Conservation (phyloP, 768 basidiomycete species). For the Phanerodontia chrysosporium region DNA sequence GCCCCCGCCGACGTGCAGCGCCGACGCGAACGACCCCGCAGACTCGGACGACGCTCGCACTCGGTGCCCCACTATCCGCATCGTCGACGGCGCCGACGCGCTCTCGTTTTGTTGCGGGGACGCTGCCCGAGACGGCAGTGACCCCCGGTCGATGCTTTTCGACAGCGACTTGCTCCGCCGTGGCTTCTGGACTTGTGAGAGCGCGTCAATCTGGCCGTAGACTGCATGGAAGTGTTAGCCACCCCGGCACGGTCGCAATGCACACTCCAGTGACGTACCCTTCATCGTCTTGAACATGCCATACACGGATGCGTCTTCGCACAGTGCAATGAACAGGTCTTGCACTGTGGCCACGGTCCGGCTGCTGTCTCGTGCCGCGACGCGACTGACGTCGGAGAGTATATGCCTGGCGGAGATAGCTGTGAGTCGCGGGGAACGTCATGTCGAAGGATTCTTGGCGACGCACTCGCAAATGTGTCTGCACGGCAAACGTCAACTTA, state of each 20-base stretch:
- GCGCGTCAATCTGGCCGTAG: slow-evolving; percentile 71
- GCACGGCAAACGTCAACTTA: slow-evolving; percentile 7
- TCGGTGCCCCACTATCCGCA: slow-evolving; percentile 3
- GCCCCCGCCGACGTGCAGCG: slow-evolving; percentile 13
- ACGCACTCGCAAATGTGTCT: slow-evolving; percentile 89
- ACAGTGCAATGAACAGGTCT: slow-evolving; percentile 84
- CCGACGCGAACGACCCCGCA: slow-evolving; percentile 19
- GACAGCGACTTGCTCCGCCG: slow-evolving; percentile 60
- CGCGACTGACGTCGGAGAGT: slow-evolving; percentile 76
- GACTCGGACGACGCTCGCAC: slow-evolving; percentile 39
- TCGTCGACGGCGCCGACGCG: not conserved
- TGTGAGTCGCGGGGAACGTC: not conserved
- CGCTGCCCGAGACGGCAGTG: slow-evolving; percentile 37
- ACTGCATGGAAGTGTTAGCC: slow-evolving; percentile 37
- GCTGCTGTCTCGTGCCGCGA: slow-evolving; percentile 82
- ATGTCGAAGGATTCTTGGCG: not conserved
- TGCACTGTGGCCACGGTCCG: slow-evolving; percentile 68
- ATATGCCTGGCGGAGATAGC: slow-evolving; percentile 57
- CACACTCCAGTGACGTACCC: slow-evolving; percentile 42
- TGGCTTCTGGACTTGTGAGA: slow-evolving; percentile 53
- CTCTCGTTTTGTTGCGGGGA: slow-evolving; percentile 29
- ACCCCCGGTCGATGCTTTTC: slow-evolving; percentile 39
- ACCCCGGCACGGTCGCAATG: not conserved
- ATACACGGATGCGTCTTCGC: slow-evolving; percentile 87
- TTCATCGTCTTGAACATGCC: slow-evolving; percentile 82